Conservation (phyloP, 495 filamentous ascomycete genomes). For the Thermochaetoides thermophila region DNA sequence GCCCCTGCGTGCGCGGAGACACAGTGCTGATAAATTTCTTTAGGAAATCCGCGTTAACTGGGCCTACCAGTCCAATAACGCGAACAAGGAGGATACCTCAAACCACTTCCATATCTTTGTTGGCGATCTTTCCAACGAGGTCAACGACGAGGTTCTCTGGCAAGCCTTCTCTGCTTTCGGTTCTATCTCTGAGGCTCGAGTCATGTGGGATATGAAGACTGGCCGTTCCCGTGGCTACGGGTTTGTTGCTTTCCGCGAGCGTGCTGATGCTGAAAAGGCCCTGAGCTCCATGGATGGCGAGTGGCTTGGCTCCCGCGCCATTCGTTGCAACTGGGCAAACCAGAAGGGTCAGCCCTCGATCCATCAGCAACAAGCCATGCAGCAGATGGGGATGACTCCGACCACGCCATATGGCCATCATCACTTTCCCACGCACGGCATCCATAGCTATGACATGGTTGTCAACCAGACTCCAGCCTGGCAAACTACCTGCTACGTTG, state of each 20-base stretch:
- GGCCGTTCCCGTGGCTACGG: conserved; percentile 94
- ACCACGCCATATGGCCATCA: conserved; percentile 94
- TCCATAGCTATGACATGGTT: conserved; percentile 97
- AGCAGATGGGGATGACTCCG: conserved; percentile 95
- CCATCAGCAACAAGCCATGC: conserved; percentile 93
- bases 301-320: conserved; percentile 96
- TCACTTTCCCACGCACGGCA: conserved; percentile 91
- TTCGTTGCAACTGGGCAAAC: conserved; percentile 99
- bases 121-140: conserved; percentile 94
- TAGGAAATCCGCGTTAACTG: conserved; percentile 99
- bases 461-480: conserved; percentile 91
- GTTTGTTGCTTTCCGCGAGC: conserved; percentile 95
- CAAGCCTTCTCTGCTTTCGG: conserved; percentile 97
- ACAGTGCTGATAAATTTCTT: conserved; percentile 3
- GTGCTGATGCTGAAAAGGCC: conserved; percentile 87
- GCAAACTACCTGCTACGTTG: conserved; percentile 98
- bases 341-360: conserved; percentile 98
- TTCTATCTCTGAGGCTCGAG: conserved; percentile 92
- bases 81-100: conserved; percentile 93
- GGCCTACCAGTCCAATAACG: conserved; percentile 94
- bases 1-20: neutral
- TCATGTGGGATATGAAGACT: conserved; percentile 99
- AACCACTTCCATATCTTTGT: conserved; percentile 99
- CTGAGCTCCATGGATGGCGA: conserved; percentile 97
- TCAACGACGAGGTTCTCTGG: conserved; percentile 88